Conservation (phyloP, 2,329 filamentous ascomycete genomes). For the Metarhizium brunneum region DNA sequence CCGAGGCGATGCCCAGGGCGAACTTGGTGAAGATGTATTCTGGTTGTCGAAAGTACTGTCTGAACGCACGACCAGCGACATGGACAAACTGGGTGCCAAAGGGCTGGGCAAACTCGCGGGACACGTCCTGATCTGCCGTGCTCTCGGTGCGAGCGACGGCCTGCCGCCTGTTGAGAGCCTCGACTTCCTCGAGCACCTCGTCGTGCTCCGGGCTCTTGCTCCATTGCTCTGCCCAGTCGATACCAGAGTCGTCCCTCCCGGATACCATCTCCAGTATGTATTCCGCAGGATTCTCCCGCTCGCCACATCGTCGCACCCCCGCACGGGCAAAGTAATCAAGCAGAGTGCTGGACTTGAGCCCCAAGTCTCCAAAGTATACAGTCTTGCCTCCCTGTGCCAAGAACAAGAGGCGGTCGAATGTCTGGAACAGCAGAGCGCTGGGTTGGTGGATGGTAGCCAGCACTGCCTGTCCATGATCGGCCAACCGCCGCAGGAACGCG, state of each 20-base stretch:
- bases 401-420: constrained; percentile 54
- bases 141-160: constrained; percentile 25
- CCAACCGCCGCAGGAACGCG: too few species aligned
- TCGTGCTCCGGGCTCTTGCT: too few species aligned
- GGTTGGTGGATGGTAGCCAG: constrained; percentile 49
- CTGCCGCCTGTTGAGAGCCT: constrained; percentile 17
- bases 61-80: too few species aligned
- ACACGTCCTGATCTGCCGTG: constrained; percentile 45
- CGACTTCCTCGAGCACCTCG: too few species aligned
- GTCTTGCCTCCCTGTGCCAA: constrained; percentile 56
- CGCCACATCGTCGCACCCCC: too few species aligned
- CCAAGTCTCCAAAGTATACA: constrained; percentile 62
- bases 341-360: constrained; percentile 45
- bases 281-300: too few species aligned
- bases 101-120: constrained; percentile 76
- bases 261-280: too few species aligned
- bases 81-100: constrained; percentile 33
- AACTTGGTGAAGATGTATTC: too few species aligned
- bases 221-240: too few species aligned
- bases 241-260: too few species aligned
- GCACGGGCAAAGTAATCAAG: constrained; percentile 21
- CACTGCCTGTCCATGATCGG: constrained; percentile 39
- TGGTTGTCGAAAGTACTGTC: too few species aligned
- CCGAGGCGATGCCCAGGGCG: too few species aligned
- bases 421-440: constrained; percentile 40